Conservation (phyloP, 2,329 filamentous ascomycete species). For the Mariannaea sp. region DNA sequence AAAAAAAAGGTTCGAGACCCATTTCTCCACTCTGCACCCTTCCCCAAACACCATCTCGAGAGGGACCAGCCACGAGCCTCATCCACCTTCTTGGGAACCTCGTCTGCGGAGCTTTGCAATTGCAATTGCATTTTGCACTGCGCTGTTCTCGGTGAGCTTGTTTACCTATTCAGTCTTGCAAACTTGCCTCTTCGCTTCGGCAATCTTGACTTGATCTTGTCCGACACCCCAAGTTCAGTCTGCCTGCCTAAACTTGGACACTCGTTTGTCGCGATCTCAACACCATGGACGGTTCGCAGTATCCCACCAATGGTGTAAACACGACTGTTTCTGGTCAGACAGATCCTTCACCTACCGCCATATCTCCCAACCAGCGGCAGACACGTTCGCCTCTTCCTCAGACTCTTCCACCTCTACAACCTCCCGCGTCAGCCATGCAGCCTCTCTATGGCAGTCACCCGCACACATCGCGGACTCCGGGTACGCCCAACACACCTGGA, state of each 20-base stretch:
- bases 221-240: conserved; percentile 29
- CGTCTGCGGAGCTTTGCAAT: conserved; percentile 38
- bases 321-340: conserved; percentile 53
- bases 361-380: conserved; percentile 58
- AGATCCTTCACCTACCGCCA: conserved; percentile 57
- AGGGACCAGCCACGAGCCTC: conserved; percentile 48
- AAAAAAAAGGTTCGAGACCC: conserved; percentile 51
- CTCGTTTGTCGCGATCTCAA: conserved; percentile 34
- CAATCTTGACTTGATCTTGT: conserved; percentile 37
- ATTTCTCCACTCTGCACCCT: conserved; percentile 54
- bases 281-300: conserved; percentile 57
- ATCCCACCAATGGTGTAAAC: conserved; percentile 62
- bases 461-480: conserved; percentile 65
- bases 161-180: conserved; percentile 24
- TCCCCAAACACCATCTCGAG: conserved; percentile 52
- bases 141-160: conserved; percentile 29
- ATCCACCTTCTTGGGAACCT: conserved; percentile 46
- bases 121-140: conserved; percentile 31
- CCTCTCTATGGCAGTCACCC: conserved; percentile 61
- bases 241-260: conserved; percentile 21
- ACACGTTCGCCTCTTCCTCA: conserved; percentile 54
- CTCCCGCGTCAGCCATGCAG: conserved; percentile 50
- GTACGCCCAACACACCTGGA: conserved; percentile 66
- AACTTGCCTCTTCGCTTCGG: conserved; percentile 28
- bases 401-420: conserved; percentile 61